Evolutionary conservation across 2,329 filamentous ascomycete species (phyloP), one percentile per base, ranked within the genome.

Genomic region (Sporothrix schenckii): DNA sequence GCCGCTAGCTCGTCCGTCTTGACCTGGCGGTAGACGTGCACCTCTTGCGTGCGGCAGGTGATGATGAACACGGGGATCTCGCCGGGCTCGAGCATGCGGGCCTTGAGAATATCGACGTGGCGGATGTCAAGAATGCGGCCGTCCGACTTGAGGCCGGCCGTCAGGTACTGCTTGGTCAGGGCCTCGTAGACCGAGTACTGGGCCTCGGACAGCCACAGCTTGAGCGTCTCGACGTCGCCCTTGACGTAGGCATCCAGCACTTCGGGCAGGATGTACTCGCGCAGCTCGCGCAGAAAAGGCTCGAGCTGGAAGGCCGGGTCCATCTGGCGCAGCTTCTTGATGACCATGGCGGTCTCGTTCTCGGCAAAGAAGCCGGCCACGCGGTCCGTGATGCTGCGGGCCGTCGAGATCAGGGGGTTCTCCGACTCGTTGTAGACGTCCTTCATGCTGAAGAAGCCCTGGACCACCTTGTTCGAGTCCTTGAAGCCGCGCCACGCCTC

Each of bases 191-290:
- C 95, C 2, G 92, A 93, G 83, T 92, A 99, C 79, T 99, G 95
- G 1, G 95, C 94, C 47, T 95, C 95, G 0, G 93, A 97, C 14
- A 99, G 88, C 95, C 95, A 99, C 49, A 96, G 86, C 81, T 95
- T 97, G 69, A 99, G 84, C 0, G 92, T 94, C 79, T 94, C 92
- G 13, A 91, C 86, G 76, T 99, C 95, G 60, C 94, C 95, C 85
- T 97, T 98, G 77, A 99, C 95, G 76, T 99, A 99, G 30, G 95
- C 95, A 78, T 99, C 95, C 21, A 99, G 87, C 2, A 98, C 95
- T 81, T 99, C 95, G 9, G 95, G 95, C 0, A 99, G 86, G 69
- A 99, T 98, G 81, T 98, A 99, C 81, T 98, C 94, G 79, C 95
- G 92, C 81, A 99, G 92, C 77, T 99, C 95, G 74, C 92, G 91